These are phyloP conservation scores for Phytopythium aichiense DNA, from an alignment of 352 stramenopile genomes.

Conservation along the genomic window DNA sequence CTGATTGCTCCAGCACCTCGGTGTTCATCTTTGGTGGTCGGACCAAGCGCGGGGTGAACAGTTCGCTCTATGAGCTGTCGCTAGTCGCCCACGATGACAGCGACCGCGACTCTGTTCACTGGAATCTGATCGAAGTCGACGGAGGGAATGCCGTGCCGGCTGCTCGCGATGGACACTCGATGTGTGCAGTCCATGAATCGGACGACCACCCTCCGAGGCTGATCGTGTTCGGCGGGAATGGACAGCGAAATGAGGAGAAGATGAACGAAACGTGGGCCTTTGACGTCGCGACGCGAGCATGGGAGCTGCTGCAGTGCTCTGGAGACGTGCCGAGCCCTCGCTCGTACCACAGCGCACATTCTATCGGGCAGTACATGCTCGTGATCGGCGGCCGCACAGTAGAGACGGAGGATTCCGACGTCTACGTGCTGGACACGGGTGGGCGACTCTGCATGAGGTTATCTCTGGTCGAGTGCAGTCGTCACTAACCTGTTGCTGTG, in stretches of 20 bases:
- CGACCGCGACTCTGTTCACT: slow-evolving; percentile 12
- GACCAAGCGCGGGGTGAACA: slow-evolving; percentile 57
- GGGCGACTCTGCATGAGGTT: not conserved
- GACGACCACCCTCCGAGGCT: slow-evolving; percentile 10
- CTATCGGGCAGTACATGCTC: slow-evolving; percentile 44
- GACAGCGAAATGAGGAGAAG: slow-evolving; percentile 58
- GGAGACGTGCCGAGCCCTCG: slow-evolving; percentile 42
- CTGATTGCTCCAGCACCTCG: not conserved
- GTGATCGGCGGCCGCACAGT: slow-evolving; percentile 57
- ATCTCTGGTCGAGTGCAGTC: too few relatives aligned
- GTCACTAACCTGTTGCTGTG: not conserved
- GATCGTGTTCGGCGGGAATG: slow-evolving; percentile 70
- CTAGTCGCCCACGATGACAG: not conserved
- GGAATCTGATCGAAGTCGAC: slow-evolving; percentile 15
- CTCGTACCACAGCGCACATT: slow-evolving; percentile 67
- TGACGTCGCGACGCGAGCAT: slow-evolving; percentile 26
- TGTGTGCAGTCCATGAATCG: slow-evolving; percentile 25
- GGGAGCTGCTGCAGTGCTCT: slow-evolving; percentile 32
- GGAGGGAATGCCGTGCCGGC: slow-evolving; percentile 20
- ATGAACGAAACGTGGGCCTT: slow-evolving; percentile 73
- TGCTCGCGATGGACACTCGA: slow-evolving; percentile 59
- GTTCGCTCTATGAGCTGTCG: slow-evolving; percentile 34
- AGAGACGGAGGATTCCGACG: slow-evolving; percentile 31
- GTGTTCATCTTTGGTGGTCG: slow-evolving; percentile 58
- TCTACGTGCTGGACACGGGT: slow-evolving; percentile 58